Base-by-base conservation (phyloP, 2,329 filamentous ascomycete species). In the Corinectria fuckeliana region DNA sequence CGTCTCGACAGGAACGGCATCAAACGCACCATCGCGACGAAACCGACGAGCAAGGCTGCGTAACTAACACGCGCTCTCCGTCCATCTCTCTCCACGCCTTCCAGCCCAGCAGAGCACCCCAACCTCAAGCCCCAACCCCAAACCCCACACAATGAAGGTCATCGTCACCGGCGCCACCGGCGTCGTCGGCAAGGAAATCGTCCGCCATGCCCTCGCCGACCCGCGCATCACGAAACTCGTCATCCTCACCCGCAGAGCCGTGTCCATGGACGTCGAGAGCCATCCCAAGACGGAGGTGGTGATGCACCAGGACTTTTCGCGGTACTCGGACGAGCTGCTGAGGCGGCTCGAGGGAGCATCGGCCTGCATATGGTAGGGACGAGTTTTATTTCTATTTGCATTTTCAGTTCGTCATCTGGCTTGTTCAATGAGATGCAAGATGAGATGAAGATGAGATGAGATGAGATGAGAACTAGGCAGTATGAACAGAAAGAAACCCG, bases 361-460 rank as follows among this genome's bases (percentile, higher is more conserved):
- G 42, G 87, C 83, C 1, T 88, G 85, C 67, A 80, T 91, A 23
- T 91, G 88, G 88, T 88, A 83, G 36, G 80, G n/a, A n/a, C n/a
- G n/a, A n/a, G n/a, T n/a, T 80, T 14, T 14, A 8, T 9, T 16
- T 20, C 36, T 53, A 23, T 34, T 51, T 53, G 25, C 11, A 21
- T 25, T 21, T 21, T 38, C 32, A 18, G 9, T 9, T 30, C 34
- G 10, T 13, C n/a, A n/a, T n/a, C n/a, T n/a, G n/a, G n/a, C n/a
- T n/a, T n/a, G n/a, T n/a, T n/a, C n/a, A n/a, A n/a, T n/a, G n/a
- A n/a, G n/a, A n/a, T n/a, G n/a, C n/a, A n/a, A n/a, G n/a, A n/a
- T n/a, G n/a, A n/a, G n/a, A n/a, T n/a, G n/a, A n/a, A n/a, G n/a
- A n/a, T n/a, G n/a, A n/a, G n/a, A n/a, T n/a, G n/a, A n/a, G n/a